Base-by-base conservation (phyloP, 257 asterid genomes). In the Ligustrum vulgare region DNA sequence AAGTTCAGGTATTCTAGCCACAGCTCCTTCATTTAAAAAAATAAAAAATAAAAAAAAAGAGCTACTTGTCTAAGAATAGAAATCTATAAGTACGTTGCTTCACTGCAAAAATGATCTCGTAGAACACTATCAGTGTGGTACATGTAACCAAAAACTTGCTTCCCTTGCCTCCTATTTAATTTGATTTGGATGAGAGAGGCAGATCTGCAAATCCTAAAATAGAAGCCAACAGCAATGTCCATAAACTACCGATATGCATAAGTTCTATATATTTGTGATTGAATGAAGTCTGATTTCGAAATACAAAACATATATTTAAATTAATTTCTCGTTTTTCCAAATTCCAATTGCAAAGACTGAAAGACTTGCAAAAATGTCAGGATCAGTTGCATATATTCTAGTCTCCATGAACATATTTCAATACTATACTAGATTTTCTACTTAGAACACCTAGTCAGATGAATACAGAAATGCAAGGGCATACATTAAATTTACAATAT, bases 81-180 rank as follows among this genome's bases (percentile, higher is more conserved):
- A 54, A 35, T 51, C 28, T 39, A 15, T 23, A 67, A 64, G 37
- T 28, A 23, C 37, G 16, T 37, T 79, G 32, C 31, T 16, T 41
- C 66, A 25, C 63, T 1, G 20, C 28, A 69, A 72, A 70, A 34
- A 47, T 71, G 39, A 56, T 33, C 32, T 35, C 22, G 3, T 34
- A 39, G 72, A 73, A 62, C 25, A 54, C 16, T 31, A 25, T 45
- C 47, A 31, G 28, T 71, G 45, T 67, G 58, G 66, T 37, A 70
- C 54, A 71, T 23, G 37, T 32, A 78, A 62, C 70, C 36, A 72
- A 68, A 60, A 15, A 31, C 64, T 70, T 74, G 47, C 51, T 68
- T 51, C 43, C 60, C 45, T 33, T 28, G 65, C 2, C 12, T 72
- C 47, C 62, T 36, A 47, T 56, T 41, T 72, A 67, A 67, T 35